These are phyloP conservation scores for Chenopodium quinoa DNA, from an alignment of 148 eudicot genomes.

Conservation along the genomic window DNA sequence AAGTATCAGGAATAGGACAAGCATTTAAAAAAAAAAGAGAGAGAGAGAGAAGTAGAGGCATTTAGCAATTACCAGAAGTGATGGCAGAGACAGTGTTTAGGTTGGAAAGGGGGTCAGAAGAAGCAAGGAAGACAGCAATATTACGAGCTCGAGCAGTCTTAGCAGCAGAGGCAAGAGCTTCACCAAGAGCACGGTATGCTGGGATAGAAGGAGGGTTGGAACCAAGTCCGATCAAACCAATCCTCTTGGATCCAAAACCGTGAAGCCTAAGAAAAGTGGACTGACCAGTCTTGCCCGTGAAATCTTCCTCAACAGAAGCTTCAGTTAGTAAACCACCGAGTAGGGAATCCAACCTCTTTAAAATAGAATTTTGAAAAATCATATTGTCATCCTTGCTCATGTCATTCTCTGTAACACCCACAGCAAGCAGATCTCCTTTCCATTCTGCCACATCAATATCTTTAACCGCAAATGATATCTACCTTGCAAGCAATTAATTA, in stretches of 20 bases:
- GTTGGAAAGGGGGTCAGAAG: constrained; percentile 56
- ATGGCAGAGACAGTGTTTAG: constrained; percentile 65
- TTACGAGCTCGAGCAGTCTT: constrained; percentile 68
- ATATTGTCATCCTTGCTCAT: constrained; percentile 61
- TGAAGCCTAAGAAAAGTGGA: constrained; percentile 77
- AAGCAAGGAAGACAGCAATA: constrained; percentile 74
- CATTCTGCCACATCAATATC: constrained; percentile 79
- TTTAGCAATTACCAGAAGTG: constrained; percentile 51
- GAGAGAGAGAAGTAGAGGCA: neutral
- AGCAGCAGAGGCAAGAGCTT: constrained; percentile 74
- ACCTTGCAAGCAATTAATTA: too few relatives aligned
- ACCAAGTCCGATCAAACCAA: constrained; percentile 82
- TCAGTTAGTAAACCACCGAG: constrained; percentile 75
- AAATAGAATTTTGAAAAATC: constrained; percentile 58
- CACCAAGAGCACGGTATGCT: constrained; percentile 74
- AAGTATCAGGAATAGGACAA: neutral
- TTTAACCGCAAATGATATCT: constrained; percentile 81
- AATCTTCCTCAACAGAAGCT: constrained; percentile 83
- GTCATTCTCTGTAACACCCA: constrained; percentile 94
- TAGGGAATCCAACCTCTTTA: constrained; percentile 61
- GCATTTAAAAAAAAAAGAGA: neutral
- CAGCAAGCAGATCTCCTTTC: constrained; percentile 92
- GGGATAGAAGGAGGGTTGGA: constrained; percentile 34
- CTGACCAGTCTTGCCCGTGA: constrained; percentile 79
- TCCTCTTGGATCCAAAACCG: constrained; percentile 73